These are phyloP conservation scores for Amphichorda felina DNA, from an alignment of 2,329 filamentous ascomycete species.

Conservation along the genomic window DNA sequence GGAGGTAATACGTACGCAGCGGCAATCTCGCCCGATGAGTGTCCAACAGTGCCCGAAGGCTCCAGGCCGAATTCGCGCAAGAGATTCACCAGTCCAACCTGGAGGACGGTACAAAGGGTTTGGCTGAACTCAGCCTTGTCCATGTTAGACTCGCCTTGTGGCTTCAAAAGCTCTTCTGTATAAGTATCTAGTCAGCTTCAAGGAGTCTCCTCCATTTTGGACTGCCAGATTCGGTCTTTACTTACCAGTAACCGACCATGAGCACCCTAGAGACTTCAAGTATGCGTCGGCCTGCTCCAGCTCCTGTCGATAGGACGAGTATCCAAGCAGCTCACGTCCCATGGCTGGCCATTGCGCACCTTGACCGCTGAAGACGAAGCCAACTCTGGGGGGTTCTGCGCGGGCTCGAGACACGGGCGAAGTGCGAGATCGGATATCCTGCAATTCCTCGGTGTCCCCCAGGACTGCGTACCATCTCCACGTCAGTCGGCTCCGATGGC, in stretches of 20 bases:
- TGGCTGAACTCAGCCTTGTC: constrained; percentile 11
- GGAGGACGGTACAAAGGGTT: constrained; percentile 20
- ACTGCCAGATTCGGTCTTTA: no score
- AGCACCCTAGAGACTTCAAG: no score
- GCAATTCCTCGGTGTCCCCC: no score
- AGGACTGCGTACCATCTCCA: not conserved
- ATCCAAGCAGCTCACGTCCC: no score
- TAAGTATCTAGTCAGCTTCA: constrained; percentile 4
- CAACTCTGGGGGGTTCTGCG: constrained; percentile 18
- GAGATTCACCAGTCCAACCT: constrained; percentile 27
- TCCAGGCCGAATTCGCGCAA: constrained; percentile 16
- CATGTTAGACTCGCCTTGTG: not conserved
- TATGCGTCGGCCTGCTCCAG: no score
- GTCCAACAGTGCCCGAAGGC: constrained; percentile 21
- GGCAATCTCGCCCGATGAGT: constrained; percentile 27
- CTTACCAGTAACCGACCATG: no score
- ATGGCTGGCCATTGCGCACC: no score
- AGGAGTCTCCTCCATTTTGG: no score
- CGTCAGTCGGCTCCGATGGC: not conserved
- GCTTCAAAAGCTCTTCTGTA: constrained; percentile 2
- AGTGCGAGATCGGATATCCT: not conserved
- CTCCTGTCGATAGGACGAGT: no score
- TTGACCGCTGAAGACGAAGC: no score
- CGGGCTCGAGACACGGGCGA: not conserved
- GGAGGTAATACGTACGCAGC: constrained; percentile 20